Evolutionary conservation across 768 basidiomycete genomes (phyloP), one percentile per base, ranked within the genome.

Genomic region (Pulveroboletus sp.): DNA sequence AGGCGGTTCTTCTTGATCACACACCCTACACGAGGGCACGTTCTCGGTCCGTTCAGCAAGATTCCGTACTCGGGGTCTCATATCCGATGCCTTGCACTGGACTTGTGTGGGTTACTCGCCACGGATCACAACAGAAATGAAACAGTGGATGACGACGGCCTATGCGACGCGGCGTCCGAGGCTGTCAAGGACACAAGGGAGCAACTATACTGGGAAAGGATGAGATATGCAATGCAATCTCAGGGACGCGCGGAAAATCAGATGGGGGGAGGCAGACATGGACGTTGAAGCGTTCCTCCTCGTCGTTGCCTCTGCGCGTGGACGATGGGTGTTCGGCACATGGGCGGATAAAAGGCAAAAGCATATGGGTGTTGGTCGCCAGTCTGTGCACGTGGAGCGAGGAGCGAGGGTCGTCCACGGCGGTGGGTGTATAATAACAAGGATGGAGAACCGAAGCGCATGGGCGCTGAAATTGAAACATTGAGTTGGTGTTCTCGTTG

Each of bases 1-100:
- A 69, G 77, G 9, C 92, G 93, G 17, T 96, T 83, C 70, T 97
- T 96, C 70, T 75, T 73, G 60, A 76, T 94, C 39, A 71, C 69
- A 9, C 93, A 96, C 64, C 75, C 89, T n/a, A 71, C 71, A 27
- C 86, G 83, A 42, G 93, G 93, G 8, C 71, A 74, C 47, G 61
- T 93, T 30, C 69, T 72, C 14, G 95, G 94, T 0, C 94, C 94
- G 21, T 97, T 83, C 69, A 67, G 71, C 46, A 86, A 80, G 63
- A 70, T 96, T n/a, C 76, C 80, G 12, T 32, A 50, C 3, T 53
- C 69, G 12, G 59, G 30, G 26, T 68, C 71, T 33, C 61, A 65
- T 18, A 54, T 83, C 38, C 77, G 81, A 49, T 70, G 74, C 30
- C 73, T 92, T 18, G 83, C 77, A 15, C 62, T 95, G 55, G 84